These are phyloP conservation scores for Aureobasidium sp. DNA, from an alignment of 2,329 filamentous ascomycete species.

Conservation along the genomic window DNA sequence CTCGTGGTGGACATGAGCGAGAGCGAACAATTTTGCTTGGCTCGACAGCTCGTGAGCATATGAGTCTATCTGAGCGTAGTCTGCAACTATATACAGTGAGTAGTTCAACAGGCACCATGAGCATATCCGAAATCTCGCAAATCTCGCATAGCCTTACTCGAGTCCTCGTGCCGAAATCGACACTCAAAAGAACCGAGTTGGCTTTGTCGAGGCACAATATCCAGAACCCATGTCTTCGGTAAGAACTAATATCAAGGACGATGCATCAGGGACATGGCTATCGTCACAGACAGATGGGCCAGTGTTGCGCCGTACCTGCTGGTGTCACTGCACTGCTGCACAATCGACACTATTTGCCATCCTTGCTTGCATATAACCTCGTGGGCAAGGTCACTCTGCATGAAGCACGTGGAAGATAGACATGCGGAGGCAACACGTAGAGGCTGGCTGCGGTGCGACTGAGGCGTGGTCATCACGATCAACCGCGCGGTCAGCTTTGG, in stretches of 20 bases:
- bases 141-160: neutral
- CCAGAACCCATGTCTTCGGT: neutral
- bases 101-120: neutral
- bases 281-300: neutral
- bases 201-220: neutral
- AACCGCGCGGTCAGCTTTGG: neutral
- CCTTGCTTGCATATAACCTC: constrained; percentile 3
- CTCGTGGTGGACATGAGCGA: constrained; percentile 4
- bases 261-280: neutral
- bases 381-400: constrained; percentile 6
- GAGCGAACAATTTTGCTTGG: neutral
- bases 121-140: neutral
- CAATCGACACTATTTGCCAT: constrained; percentile 1
- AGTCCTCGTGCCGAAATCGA: neutral
- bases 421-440: neutral
- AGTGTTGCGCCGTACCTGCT: neutral
- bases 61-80: neutral
- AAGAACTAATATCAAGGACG: constrained; percentile 24
- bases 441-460: neutral
- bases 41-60: neutral
- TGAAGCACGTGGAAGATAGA: constrained; percentile 6
- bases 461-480: neutral
- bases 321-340: neutral
- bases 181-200: neutral
- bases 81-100: neutral